Percentiles rank a stretch among this genome's conserved stretches.
These are phyloP conservation scores for Termitomyces sp. DNA, from an alignment of 768 basidiomycete genomes.

Conservation along the genomic window DNA sequence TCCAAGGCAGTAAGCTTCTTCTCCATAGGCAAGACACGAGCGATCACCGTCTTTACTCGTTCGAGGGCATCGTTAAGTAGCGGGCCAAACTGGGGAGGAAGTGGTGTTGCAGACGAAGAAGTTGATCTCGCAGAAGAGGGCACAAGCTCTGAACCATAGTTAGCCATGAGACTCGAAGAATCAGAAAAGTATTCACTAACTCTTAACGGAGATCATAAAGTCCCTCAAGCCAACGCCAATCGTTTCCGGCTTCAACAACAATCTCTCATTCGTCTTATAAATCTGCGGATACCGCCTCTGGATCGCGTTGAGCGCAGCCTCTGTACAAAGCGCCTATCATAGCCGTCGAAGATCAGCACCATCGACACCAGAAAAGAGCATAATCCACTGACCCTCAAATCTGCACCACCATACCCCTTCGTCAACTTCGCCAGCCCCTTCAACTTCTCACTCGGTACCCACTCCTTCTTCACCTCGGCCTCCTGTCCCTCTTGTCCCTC, in stretches of 20 bases:
- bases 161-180: neutral
- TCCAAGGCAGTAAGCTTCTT: conserved; percentile 85
- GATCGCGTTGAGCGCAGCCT: conserved; percentile 94
- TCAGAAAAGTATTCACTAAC: conserved; percentile 32
- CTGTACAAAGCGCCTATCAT: conserved; percentile 87
- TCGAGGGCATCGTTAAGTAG: conserved; percentile 67
- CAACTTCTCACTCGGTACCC: conserved; percentile 21
- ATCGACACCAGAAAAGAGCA: neutral
- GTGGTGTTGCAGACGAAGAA: conserved; percentile 75
- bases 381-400: conserved; percentile 54
- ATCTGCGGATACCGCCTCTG: conserved; percentile 97
- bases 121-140: conserved; percentile 94
- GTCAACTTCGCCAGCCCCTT: conserved; percentile 79
- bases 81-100: conserved; percentile 82
- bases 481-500: conserved; percentile 20
- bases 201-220: conserved; percentile 97
- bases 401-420: conserved; percentile 97
- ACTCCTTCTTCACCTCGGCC: conserved; percentile 17
- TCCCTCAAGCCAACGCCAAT: conserved; percentile 84
- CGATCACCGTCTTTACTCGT: conserved; percentile 65
- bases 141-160: conserved; percentile 61
- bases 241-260: conserved; percentile 79
- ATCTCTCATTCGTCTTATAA: conserved; percentile 84
- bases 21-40: conserved; percentile 69
- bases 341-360: neutral